Conservation (phyloP, 768 basidiomycete species). For the Russula foetens region DNA sequence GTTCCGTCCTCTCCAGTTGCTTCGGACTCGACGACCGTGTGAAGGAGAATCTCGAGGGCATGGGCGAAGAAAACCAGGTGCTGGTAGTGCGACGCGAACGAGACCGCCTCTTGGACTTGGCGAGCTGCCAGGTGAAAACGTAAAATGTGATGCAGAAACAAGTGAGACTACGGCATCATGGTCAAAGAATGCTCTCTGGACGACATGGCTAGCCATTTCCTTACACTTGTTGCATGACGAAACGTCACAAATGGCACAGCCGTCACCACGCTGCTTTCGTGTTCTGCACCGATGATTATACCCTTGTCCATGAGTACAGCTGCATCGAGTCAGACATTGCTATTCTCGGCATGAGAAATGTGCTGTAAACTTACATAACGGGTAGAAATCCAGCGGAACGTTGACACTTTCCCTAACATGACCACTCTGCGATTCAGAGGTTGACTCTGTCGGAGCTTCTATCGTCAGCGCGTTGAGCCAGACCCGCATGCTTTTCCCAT, state of each 20-base stretch:
- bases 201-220: slow-evolving; percentile 24
- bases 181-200: background rate
- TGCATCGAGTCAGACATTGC: slow-evolving; percentile 26
- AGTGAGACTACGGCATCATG: slow-evolving; percentile 62
- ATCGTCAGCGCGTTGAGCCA: slow-evolving; percentile 96
- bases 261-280: slow-evolving; percentile 68
- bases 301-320: slow-evolving; percentile 99
- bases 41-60: slow-evolving; percentile 88
- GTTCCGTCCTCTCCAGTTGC: slow-evolving; percentile 26
- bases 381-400: slow-evolving; percentile 91
- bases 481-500: slow-evolving; percentile 79
- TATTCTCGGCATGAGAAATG: slow-evolving; percentile 8
- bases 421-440: slow-evolving; percentile 31
- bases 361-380: slow-evolving; percentile 58
- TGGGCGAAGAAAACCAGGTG: slow-evolving; percentile 89
- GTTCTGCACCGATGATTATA: slow-evolving; percentile 93
- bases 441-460: slow-evolving; percentile 40
- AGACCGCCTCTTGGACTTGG: slow-evolving; percentile 67
- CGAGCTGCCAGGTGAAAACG: slow-evolving; percentile 65
- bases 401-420: slow-evolving; percentile 90
- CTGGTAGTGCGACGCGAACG: slow-evolving; percentile 81
- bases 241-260: slow-evolving; percentile 88
- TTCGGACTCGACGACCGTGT: slow-evolving; percentile 88
- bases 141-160: slow-evolving; percentile 90
- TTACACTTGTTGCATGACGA: slow-evolving; percentile 81